Evolutionary conservation across 257 asterid species (phyloP).

Genomic region (Nicotiana paniculata): DNA sequence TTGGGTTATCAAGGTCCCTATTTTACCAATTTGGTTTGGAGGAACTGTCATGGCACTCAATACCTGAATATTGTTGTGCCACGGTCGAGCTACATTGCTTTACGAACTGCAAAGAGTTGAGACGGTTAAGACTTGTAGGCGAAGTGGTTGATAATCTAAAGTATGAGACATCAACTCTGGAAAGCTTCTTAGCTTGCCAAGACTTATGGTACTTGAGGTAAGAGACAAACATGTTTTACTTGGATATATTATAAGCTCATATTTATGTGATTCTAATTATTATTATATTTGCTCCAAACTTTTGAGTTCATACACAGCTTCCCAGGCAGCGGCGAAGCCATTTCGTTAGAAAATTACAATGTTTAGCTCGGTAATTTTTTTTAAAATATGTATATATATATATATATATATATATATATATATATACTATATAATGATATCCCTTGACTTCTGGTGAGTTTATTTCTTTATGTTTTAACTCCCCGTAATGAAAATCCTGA

Average conservation of each 20-base stretch:
- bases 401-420: no score
- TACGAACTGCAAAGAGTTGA: neutral
- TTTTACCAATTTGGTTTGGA: neutral
- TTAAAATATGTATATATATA: no score
- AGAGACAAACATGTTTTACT: neutral
- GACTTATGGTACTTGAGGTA: neutral
- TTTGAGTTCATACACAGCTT: neutral
- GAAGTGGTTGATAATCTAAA: neutral
- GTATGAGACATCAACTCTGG: neutral
- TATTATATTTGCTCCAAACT: neutral
- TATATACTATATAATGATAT: no score
- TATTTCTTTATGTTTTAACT: no score
- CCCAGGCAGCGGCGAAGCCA: neutral
- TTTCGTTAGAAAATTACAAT: no score
- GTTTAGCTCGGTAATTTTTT: no score
- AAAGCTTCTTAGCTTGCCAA: neutral
- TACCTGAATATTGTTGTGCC: neutral
- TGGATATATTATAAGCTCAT: no score
- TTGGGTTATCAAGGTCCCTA: neutral
- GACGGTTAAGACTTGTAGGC: neutral
- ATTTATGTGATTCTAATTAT: neutral
- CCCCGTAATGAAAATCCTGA: no score
- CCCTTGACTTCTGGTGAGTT: no score
- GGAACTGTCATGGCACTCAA: neutral
- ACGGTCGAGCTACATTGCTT: neutral